A percentile compares a stretch with the other conserved stretches of the same genome.
phyloP scores from a whole-genome alignment of 495 filamentous ascomycete species.

The Trichoderma asperelloides region DNA sequence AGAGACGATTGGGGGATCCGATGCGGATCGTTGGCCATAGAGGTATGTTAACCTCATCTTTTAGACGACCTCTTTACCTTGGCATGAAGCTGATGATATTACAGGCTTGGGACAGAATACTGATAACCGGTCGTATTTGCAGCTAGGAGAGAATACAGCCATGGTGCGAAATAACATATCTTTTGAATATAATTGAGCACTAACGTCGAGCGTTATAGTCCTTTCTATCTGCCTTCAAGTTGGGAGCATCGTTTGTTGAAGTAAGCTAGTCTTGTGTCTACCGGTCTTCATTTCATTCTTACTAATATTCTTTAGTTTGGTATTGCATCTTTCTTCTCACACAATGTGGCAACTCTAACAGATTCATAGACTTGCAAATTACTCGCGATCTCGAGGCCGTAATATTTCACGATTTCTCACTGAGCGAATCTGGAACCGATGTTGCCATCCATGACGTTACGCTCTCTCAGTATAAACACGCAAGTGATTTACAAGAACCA shows the following conservation, averaged over 20 bases:
- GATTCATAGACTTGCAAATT: constrained; percentile 31
- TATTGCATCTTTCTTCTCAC: neutral
- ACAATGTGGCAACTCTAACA: neutral
- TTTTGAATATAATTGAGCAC: neutral
- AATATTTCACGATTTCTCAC: constrained; percentile 32
- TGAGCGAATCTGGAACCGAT: constrained; percentile 33
- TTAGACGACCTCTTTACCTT: neutral
- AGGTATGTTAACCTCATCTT: neutral
- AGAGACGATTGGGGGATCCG: neutral
- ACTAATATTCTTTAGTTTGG: neutral
- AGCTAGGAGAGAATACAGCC: neutral
- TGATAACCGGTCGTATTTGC: neutral
- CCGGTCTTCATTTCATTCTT: neutral
- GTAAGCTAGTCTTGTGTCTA: neutral
- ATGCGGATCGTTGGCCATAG: neutral
- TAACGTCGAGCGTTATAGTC: neutral
- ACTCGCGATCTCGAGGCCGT: constrained; percentile 31
- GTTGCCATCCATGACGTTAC: constrained; percentile 28
- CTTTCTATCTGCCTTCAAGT: neutral
- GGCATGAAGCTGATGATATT: neutral
- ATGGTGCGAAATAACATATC: neutral
- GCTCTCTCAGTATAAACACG: constrained; percentile 24
- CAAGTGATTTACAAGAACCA: constrained; percentile 13
- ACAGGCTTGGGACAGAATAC: neutral
- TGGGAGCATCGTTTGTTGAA: neutral